Evolutionary conservation across 306 rosid species (phyloP), one percentile per base, ranked within the genome.

Genomic region (Gillenia trifoliata): DNA sequence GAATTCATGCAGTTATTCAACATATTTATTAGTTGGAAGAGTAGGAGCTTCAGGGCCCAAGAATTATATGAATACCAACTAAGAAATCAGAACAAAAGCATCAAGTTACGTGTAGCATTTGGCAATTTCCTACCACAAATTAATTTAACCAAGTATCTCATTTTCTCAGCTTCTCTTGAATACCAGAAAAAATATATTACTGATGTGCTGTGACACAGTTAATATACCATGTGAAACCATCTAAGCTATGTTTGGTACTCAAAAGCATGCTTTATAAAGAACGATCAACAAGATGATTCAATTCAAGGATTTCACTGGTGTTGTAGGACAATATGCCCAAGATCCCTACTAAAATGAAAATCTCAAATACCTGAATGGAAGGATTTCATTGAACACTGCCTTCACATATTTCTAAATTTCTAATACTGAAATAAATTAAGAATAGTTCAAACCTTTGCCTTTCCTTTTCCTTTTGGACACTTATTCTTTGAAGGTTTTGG

Each of bases 301-400:
- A 40, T 61, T n/a, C 19, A 69, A 72, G 31, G 26, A 74, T 71
- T 52, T 79, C 79, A 78, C 17, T 36, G 25, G 49, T 28, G 49
- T 22, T 70, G 68, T 61, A 69, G 33, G 77, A 43, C 28, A 80
- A n/a, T n/a, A n/a, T 52, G 52, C 7, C 57, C 30, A 81, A 61
- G 75, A 69, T 74, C 88, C 81, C 83, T 78, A 88, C 78, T 1
- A 83, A 83, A 76, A 82, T 41, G 68, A 25, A 80, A 73, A 81
- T 78, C 60, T 79, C 82, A 71, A 80, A 83, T 78, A 87, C 91
- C 88, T 84, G 88, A 87, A 87, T 64, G 91, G 89, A 69, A 87
- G 79, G 72, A 84, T 75, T 78, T 85, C 89, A 71, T 87, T 89
- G 7, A 90, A n/a, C n/a, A n/a, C n/a, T n/a, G n/a, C n/a, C n/a